Conservation (phyloP, 148 eudicot species). For the Rhododendron williamsianum region DNA sequence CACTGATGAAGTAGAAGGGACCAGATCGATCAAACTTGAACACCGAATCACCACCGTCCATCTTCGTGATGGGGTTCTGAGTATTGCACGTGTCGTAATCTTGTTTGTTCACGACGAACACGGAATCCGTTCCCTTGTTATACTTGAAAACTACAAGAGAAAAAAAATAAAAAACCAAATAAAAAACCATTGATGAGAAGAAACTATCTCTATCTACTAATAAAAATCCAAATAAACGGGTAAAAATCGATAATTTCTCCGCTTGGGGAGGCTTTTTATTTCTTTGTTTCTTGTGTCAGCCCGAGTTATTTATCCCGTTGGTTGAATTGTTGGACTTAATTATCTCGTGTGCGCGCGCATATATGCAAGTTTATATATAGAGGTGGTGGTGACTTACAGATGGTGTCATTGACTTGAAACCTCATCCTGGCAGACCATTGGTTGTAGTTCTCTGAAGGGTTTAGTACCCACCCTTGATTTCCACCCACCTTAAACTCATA, state of each 20-base stretch:
- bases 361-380: not conserved
- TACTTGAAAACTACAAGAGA: constrained; percentile 26
- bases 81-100: constrained; percentile 47
- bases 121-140: constrained; percentile 45
- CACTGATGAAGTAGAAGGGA: constrained; percentile 61
- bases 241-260: too few relatives aligned
- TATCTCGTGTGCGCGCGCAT: too few relatives aligned
- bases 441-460: constrained; percentile 50
- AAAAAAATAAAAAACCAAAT: too few relatives aligned
- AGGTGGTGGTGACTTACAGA: constrained; percentile 32
- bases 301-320: too few relatives aligned
- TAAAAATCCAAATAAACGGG: too few relatives aligned
- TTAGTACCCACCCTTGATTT: constrained; percentile 52
- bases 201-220: too few relatives aligned
- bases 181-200: too few relatives aligned
- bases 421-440: constrained; percentile 53
- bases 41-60: constrained; percentile 35
- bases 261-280: too few relatives aligned
- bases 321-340: too few relatives aligned
- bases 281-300: too few relatives aligned
- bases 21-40: constrained; percentile 43
- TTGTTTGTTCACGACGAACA: constrained; percentile 46
- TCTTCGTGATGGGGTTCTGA: constrained; percentile 27
- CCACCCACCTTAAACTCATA: constrained; percentile 58
- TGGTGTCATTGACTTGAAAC: constrained; percentile 57